Conservation (phyloP, 129 eudicot genomes). For the Silybum marianum region DNA sequence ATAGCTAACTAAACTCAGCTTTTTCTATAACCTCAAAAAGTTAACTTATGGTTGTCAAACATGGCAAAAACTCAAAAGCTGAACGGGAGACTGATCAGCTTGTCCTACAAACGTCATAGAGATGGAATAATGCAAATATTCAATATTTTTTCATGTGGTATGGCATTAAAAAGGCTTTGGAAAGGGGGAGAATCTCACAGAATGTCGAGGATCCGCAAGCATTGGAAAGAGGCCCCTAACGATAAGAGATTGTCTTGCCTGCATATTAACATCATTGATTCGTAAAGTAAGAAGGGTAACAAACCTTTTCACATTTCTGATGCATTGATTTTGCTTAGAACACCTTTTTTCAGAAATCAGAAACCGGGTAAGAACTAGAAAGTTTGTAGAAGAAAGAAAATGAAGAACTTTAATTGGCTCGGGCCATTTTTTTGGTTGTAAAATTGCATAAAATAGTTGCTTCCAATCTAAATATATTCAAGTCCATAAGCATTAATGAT, state of each 20-base stretch:
- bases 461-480: background rate
- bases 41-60: background rate
- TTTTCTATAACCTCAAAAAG: background rate
- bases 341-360: background rate
- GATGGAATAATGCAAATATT: slow-evolving; percentile 3
- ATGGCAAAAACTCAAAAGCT: background rate
- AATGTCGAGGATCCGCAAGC: slow-evolving; percentile 94
- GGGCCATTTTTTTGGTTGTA: background rate
- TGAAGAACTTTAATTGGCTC: background rate
- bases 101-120: background rate
- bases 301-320: background rate
- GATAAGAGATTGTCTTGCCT: slow-evolving; percentile 92
- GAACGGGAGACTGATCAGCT: background rate
- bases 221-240: slow-evolving; percentile 84
- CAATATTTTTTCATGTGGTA: background rate
- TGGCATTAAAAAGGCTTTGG: background rate
- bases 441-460: background rate
- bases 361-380: slow-evolving; percentile 3
- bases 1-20: background rate
- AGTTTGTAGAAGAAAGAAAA: background rate
- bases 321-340: background rate
- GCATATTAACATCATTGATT: slow-evolving; percentile 36
- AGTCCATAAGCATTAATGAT: background rate
- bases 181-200: slow-evolving; percentile 49
- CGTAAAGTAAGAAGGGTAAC: background rate